A percentile compares a stretch with the other conserved stretches of the same genome.
Evolutionary conservation across 2,329 filamentous ascomycete species (phyloP).

Genomic region (Aspergillus neotritici): DNA sequence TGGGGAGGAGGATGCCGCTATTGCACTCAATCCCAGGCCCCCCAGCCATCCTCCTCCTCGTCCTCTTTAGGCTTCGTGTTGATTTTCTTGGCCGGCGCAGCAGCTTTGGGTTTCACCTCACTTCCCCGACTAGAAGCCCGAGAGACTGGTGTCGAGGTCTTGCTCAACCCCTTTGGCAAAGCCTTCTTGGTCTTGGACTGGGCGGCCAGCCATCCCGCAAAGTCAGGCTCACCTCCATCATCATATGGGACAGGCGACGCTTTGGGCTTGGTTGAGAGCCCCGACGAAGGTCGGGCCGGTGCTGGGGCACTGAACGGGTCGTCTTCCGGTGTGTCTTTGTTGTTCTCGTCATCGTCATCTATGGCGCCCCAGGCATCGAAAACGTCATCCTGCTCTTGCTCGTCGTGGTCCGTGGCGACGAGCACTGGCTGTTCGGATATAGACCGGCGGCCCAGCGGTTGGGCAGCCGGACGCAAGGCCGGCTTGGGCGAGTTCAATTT

Average conservation of each 20-base stretch:
- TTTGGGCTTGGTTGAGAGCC: constrained; percentile 21
- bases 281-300: constrained; percentile 24
- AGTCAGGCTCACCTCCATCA: constrained; percentile 85
- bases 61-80: constrained; percentile 56
- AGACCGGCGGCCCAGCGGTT: constrained; percentile 31
- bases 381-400: constrained; percentile 58
- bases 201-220: constrained; percentile 88
- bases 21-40: constrained; percentile 41
- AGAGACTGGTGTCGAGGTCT: constrained; percentile 44
- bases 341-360: constrained; percentile 53
- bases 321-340: constrained; percentile 42
- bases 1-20: background rate
- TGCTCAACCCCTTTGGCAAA: constrained; percentile 76
- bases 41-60: constrained; percentile 43
- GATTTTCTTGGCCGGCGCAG: constrained; percentile 58
- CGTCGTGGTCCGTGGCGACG: constrained; percentile 43
- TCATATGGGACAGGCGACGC: constrained; percentile 57
- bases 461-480: constrained; percentile 19
- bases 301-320: constrained; percentile 34
- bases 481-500: constrained; percentile 20
- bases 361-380: constrained; percentile 70
- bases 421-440: constrained; percentile 38
- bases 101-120: constrained; percentile 43
- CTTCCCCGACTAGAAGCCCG: constrained; percentile 37
- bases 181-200: constrained; percentile 72